Conservation (phyloP, 2,329 filamentous ascomycete genomes). For the Emericellopsis atlantica region DNA sequence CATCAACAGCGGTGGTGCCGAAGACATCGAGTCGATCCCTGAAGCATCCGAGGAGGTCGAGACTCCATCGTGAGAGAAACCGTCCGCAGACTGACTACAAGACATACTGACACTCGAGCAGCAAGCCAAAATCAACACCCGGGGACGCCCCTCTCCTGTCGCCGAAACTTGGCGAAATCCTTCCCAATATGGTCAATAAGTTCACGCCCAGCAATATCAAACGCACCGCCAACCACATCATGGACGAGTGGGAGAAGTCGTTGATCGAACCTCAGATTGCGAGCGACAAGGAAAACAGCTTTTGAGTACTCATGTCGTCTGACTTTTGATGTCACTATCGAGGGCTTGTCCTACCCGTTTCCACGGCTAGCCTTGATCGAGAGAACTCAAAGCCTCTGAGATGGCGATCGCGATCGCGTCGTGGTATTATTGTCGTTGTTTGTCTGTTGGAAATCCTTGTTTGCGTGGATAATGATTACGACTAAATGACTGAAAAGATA, state of each 20-base stretch:
- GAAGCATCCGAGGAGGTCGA: conserved; percentile 34
- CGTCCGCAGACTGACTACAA: background rate
- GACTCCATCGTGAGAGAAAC: conserved; percentile 31
- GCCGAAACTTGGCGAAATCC: conserved; percentile 37
- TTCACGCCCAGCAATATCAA: conserved; percentile 67
- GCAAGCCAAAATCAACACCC: conserved; percentile 4
- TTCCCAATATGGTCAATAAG: conserved; percentile 61
- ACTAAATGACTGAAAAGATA: conserved; percentile 1
- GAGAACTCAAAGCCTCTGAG: background rate
- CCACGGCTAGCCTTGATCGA: background rate
- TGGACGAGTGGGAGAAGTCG: conserved; percentile 80
- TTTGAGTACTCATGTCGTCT: background rate
- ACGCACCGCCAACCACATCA: conserved; percentile 69
- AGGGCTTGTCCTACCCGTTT: too few relatives aligned
- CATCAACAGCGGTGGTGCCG: conserved; percentile 24
- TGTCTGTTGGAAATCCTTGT: background rate
- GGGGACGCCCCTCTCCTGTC: background rate
- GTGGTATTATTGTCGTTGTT: background rate
- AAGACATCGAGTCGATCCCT: conserved; percentile 31
- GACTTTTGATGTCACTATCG: too few relatives aligned
- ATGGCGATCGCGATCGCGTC: background rate
- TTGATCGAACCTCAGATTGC: conserved; percentile 14
- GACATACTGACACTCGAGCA: background rate
- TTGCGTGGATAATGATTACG: conserved; percentile 5
- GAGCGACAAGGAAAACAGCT: conserved; percentile 18